Evolutionary conservation across 345 rosid genomes (phyloP).

Genomic region (Gossypium mustelinum): DNA sequence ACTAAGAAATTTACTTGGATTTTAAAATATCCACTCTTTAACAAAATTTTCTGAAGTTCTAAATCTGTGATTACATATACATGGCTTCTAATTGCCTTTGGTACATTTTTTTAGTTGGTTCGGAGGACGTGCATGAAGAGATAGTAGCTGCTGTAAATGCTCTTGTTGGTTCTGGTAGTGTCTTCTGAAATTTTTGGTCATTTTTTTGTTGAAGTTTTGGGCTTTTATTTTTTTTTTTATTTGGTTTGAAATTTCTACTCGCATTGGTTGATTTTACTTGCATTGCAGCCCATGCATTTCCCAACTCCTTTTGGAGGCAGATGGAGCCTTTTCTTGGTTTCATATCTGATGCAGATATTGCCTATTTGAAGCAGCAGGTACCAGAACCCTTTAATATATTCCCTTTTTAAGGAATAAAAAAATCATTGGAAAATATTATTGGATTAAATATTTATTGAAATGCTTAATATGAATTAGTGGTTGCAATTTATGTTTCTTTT

Average conservation of each 20-base stretch:
- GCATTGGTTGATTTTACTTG: constrained; percentile 33
- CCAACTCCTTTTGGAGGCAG: constrained; percentile 70
- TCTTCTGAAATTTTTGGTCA: constrained; percentile 10
- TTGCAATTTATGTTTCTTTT: constrained; percentile 6
- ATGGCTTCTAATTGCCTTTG: constrained; percentile 23
- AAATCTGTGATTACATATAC: constrained; percentile 11
- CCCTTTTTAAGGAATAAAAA: neutral
- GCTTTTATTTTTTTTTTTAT: neutral
- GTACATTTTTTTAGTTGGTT: constrained; percentile 49
- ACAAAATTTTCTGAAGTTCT: neutral
- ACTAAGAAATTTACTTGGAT: constrained; percentile 17
- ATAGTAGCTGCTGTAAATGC: constrained; percentile 78
- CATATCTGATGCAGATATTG: constrained; percentile 62
- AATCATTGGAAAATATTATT: constrained; percentile 1
- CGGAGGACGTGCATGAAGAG: constrained; percentile 82
- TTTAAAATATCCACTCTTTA: neutral
- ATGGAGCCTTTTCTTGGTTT: constrained; percentile 76
- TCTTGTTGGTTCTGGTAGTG: constrained; percentile 60
- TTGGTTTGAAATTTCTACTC: constrained; percentile 4
- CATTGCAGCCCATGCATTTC: constrained; percentile 51
- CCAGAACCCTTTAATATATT: neutral
- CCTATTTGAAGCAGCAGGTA: constrained; percentile 72
- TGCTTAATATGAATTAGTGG: neutral
- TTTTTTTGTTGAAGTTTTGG: constrained; percentile 16
- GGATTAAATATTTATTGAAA: neutral